Percentiles rank a stretch among this genome's conserved stretches.
These are phyloP conservation scores for Suhomyces prunicola DNA, from an alignment of 805 yeast species.

Conservation along the genomic window DNA sequence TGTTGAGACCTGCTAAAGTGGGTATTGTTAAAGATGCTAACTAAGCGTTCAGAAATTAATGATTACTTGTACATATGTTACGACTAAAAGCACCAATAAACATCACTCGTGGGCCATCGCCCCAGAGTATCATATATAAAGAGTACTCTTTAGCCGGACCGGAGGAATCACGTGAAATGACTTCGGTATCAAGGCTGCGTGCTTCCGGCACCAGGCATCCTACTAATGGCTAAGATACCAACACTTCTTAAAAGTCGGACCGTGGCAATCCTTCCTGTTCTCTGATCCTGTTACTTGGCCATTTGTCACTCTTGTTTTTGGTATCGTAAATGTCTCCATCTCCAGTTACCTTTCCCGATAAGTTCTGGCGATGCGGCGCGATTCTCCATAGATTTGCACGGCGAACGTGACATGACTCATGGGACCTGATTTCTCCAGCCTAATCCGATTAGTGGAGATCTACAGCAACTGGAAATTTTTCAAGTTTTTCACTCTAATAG, in stretches of 20 bases:
- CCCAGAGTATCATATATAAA: neutral
- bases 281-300: neutral
- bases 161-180: neutral
- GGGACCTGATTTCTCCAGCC: neutral
- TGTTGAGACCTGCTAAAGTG: slow-evolving; percentile 92
- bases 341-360: neutral
- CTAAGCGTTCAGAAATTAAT: neutral
- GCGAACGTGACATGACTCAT: slow-evolving; percentile 9
- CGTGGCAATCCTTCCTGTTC: neutral
- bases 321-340: neutral
- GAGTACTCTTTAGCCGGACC: neutral
- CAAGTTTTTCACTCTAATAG: neutral
- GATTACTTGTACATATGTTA: slow-evolving; percentile 3
- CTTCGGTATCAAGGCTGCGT: neutral
- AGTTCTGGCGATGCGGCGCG: neutral
- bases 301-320: neutral
- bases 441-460: neutral
- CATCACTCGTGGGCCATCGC: neutral
- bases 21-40: slow-evolving; percentile 71
- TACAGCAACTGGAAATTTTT: slow-evolving; percentile 1
- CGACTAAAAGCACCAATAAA: slow-evolving; percentile 1
- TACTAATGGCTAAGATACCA: too few relatives aligned
- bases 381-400: neutral
- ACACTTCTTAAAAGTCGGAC: too few relatives aligned
- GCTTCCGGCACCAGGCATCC: neutral